Evolutionary conservation across 2,329 filamentous ascomycete species (phyloP), one percentile per base, ranked within the genome.

Genomic region (Blastomyces percursus): DNA sequence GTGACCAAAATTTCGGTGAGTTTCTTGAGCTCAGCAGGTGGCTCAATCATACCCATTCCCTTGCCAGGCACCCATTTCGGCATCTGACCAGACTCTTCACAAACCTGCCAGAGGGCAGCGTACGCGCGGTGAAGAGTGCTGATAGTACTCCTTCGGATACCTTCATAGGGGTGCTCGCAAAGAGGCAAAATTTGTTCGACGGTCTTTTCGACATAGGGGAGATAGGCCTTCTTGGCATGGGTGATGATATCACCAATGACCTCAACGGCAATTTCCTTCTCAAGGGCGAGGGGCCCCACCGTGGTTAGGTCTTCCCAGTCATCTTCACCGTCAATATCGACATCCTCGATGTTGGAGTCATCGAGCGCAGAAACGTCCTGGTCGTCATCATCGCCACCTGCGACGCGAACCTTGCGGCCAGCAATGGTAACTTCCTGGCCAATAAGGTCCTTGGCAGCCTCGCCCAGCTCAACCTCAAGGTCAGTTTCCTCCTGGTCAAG

Each of bases 251-350:
- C 94, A 67, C 92, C 94, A 44, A 96, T 84, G 6, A 96, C 92
- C 75, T 99, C 94, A 54, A 96, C 86, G 46, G 94, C 93, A 69
- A 97, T 95, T 77, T 99, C 94, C 78, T 97, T 96, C 82, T 97
- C 94, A 70, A 96, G 84, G 30, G 93, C 91, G 62, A 96, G 85
- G 61, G 91, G 91, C 32, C 91, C 95, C 65, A 95, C 89, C 59
- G 90, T 90, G 63, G 86, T 87, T 57, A 95, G 81, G 69, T 91
- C 89, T 69, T 91, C 88, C 84, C 90, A 91, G 65, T 91, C 90
- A 63, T 91, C 90, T 52, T 93, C 89, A 46, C 91, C 87, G 55
- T 91, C 89, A 16, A 87, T 82, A 66, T 88, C 87, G 65, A 87
- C 84, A 42, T 85, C 82, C 63, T 84, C 79, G 52, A 81, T 79